Evolutionary conservation across 176 grass and related monocot species (phyloP), one percentile per base, ranked within the genome.

Genomic region (Oryza coarctata): DNA sequence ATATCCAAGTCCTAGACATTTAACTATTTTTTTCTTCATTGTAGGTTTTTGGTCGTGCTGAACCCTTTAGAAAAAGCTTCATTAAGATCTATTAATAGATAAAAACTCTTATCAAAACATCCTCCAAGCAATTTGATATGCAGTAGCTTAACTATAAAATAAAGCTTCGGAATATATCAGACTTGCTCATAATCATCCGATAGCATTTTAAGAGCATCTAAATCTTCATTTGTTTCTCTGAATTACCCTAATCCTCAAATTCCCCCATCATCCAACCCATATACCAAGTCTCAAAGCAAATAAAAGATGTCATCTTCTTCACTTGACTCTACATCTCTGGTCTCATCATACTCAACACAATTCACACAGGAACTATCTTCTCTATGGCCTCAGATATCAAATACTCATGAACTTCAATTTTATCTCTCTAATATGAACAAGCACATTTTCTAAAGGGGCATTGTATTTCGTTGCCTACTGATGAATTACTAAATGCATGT

Each of bases 391-490:
- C 29, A 74, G 45, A 74, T 63, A 77, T 63, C 23, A 77, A 63
- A 18, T 77, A 34, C 2, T 63, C 33, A 6, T 10, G 30, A 18
- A 58, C 72, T 12, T n/a, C 20, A 6, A 0, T 35, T 12, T 4
- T 9, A 9, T 26, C n/a, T 28, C 23, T 77, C 57, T 35, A 77
- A 11, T 26, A 26, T 18, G 35, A 77, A 23, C 25, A 63, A 0
- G 61, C n/a, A 40, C 57, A 77, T 17, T 28, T 77, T 3, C 39
- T 78, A 25, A 36, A 78, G 29, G 75, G 75, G 25, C 75, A 78
- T 2, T 30, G 1, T 28, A 78, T 78, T n/a, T 45, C 31, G 17
- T 78, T 78, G 13, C 74, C 34, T 17, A 62, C 3, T 1, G 74
- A 6, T 77, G 60, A 63, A 26, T 63, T 63, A 28, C 7, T 15